phyloP scores from a whole-genome alignment of 257 asterid species.

The Capsicum pubescens region DNA sequence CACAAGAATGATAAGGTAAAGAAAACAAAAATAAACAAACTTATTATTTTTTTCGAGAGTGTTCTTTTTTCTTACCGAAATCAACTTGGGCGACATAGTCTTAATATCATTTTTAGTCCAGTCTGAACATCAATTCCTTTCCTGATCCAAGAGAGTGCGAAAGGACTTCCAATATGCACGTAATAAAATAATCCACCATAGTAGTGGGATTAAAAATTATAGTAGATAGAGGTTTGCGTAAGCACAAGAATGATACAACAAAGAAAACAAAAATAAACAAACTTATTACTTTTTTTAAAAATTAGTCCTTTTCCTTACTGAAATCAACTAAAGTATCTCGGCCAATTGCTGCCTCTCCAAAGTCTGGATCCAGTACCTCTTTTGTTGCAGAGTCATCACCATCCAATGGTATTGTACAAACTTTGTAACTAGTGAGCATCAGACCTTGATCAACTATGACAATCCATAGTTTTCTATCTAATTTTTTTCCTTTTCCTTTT shows the following conservation, averaged over 20 bases:
- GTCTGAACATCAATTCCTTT: no score
- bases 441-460: slow-evolving; percentile 85
- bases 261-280: no score
- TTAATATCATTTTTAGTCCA: no score
- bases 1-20: slow-evolving; percentile 20
- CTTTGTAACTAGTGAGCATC: slow-evolving; percentile 86
- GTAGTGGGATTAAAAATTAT: no score
- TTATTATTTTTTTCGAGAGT: slow-evolving; percentile 18
- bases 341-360: slow-evolving; percentile 86
- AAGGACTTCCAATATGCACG: no score
- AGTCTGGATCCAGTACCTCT: slow-evolving; percentile 79
- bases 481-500: no score
- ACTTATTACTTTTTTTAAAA: no score
- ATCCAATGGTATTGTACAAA: slow-evolving; percentile 67
- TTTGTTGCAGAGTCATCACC: slow-evolving; percentile 64
- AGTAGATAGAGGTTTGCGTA: no score
- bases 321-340: slow-evolving; percentile 37
- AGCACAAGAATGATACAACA: no score
- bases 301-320: no score
- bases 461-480: slow-evolving; percentile 64
- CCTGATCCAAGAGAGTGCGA: no score
- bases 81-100: slow-evolving; percentile 63
- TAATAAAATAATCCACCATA: no score
- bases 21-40: slow-evolving; percentile 14
- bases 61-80: slow-evolving; percentile 54